A percentile compares a stretch with the other conserved stretches of the same genome.
Evolutionary conservation across 495 filamentous ascomycete species (phyloP).

Genomic region (Aspergillus nidulans): DNA sequence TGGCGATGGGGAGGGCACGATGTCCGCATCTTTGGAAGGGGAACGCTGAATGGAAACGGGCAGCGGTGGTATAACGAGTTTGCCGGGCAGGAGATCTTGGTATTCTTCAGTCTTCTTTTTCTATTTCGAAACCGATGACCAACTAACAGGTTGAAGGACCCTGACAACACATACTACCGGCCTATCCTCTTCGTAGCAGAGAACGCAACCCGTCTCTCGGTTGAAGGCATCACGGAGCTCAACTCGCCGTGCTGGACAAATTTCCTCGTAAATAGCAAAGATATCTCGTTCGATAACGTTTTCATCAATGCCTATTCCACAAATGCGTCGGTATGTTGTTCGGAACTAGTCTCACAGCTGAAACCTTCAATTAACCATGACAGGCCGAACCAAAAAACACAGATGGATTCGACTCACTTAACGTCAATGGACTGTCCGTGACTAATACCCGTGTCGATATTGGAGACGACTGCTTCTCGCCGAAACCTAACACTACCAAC

Average conservation of each 20-base stretch:
- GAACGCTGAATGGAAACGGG: conserved; percentile 53
- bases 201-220: conserved; percentile 50
- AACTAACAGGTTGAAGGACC: conserved; percentile 28
- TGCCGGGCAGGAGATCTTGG: conserved; percentile 42
- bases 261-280: conserved; percentile 51
- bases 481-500: conserved; percentile 55
- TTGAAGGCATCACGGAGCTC: conserved; percentile 52
- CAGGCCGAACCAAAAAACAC: conserved; percentile 51
- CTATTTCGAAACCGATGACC: not conserved
- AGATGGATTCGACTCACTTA: conserved; percentile 55
- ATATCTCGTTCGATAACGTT: conserved; percentile 49
- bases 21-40: conserved; percentile 52
- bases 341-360: not conserved
- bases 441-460: conserved; percentile 48
- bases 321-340: conserved; percentile 35
- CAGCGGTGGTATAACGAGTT: conserved; percentile 48
- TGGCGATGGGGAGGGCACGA: conserved; percentile 57
- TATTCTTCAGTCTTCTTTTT: conserved; percentile 11
- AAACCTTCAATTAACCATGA: not conserved
- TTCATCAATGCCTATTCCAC: conserved; percentile 51
- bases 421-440: conserved; percentile 44
- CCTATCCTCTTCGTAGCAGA: conserved; percentile 54
- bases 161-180: conserved; percentile 47
- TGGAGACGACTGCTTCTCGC: conserved; percentile 57
- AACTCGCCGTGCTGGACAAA: conserved; percentile 59